Conservation (phyloP, 345 rosid genomes). For the Hibiscus trionum region DNA sequence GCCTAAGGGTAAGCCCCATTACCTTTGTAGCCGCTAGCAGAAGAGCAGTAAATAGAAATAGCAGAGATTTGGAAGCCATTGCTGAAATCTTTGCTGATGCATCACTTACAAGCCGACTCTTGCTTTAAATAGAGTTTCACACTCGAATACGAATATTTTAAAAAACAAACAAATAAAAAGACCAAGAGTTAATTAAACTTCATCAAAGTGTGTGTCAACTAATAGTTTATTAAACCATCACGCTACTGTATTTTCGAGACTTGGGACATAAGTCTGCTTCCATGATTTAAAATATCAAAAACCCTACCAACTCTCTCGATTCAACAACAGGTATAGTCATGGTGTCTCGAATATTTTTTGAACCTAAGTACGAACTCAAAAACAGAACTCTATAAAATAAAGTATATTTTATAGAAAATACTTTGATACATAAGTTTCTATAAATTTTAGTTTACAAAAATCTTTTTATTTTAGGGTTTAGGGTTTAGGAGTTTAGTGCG, state of each 20-base stretch:
- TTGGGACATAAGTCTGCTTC: background rate
- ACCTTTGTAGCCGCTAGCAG: slow-evolving; percentile 28
- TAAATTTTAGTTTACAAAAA: too few relatives aligned
- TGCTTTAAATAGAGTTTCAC: background rate
- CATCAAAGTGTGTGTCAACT: background rate
- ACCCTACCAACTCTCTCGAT: too few relatives aligned
- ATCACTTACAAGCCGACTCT: background rate
- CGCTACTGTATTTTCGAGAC: slow-evolving; percentile 2
- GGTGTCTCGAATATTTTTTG: too few relatives aligned
- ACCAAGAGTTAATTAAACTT: too few relatives aligned
- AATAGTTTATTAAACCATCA: slow-evolving; percentile 10
- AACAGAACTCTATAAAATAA: too few relatives aligned
- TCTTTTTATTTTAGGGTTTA: too few relatives aligned
- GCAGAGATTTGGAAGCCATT: slow-evolving; percentile 31
- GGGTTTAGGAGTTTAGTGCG: too few relatives aligned
- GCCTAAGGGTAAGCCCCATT: background rate
- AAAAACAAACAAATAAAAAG: background rate
- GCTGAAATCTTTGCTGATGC: background rate
- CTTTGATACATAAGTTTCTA: too few relatives aligned
- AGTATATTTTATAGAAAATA: too few relatives aligned
- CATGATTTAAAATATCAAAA: background rate
- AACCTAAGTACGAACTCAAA: too few relatives aligned
- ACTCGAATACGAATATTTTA: too few relatives aligned
- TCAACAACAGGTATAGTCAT: too few relatives aligned
- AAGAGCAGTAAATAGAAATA: slow-evolving; percentile 24